Evolutionary conservation across 225 moss, liverwort and hornwort species (phyloP), one percentile per base, ranked within the genome.

Genomic region (Pleurozium schreberi): DNA sequence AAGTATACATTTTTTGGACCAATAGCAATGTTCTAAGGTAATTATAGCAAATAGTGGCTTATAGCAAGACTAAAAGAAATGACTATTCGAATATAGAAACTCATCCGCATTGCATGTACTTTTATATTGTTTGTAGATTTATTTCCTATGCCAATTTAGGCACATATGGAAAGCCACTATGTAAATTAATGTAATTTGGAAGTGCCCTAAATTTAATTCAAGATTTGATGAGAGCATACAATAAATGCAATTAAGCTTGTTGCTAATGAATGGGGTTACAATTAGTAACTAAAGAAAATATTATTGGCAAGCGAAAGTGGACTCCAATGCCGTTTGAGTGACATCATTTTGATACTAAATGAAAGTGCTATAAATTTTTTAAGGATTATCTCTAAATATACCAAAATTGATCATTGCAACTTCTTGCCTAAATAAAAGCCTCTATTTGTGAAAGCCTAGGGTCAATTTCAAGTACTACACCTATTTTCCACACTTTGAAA

Each of bases 51-150:
- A 20, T 31, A 8, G 4, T 12, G 7, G 3, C 28, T 71, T 17
- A 16, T 3, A 43, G 16, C 4, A 47, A 30, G 18, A 30, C 30
- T 8, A 18, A 6, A 74, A 47, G 2, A 47, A 45, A 74, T 0
- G 10, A 6, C 6, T 30, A 74, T 0, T 71, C 27, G 43, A 43
- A 43, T 27, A 30, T 9, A 30, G 4, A 47, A 28, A 10, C 6
- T 47, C 30, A 74, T 30, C 3, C 1, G 0, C 4, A 30, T 45
- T 3, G 6, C 30, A 0, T 18, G 2, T 47, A 30, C 4, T 22
- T 52, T 22, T 6, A 12, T 21, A 34, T 76, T 52, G 8, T 34
- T 21, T 14, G 9, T 22, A 14, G 8, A 50, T 22, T 76, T 20
- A 14, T 34, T 50, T 34, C 20, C 4, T 5, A 49, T 33, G 0